phyloP scores from a whole-genome alignment of 768 basidiomycete genomes.

The Asterophora lycoperdoides region DNA sequence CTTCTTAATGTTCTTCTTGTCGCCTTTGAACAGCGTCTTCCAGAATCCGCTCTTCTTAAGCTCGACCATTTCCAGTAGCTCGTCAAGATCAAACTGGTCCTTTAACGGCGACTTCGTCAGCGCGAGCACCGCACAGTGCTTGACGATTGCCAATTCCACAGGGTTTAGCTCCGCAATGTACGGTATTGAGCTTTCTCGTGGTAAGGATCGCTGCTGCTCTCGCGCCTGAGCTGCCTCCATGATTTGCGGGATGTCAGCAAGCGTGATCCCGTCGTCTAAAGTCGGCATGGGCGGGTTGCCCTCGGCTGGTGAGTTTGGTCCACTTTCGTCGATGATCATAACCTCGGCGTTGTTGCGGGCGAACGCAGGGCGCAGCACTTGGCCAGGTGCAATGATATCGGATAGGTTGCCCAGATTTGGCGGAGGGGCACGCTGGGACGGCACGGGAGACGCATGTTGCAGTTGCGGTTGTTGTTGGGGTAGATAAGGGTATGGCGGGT shows the following conservation, averaged over 20 bases:
- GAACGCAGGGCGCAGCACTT: constrained; percentile 62
- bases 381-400: constrained; percentile 31
- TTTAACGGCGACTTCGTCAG: constrained; percentile 74
- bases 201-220: constrained; percentile 81
- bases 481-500: constrained; percentile 20
- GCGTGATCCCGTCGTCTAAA: constrained; percentile 79
- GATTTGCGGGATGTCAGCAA: constrained; percentile 91
- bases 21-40: constrained; percentile 92
- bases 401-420: constrained; percentile 40
- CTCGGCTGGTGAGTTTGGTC: constrained; percentile 64
- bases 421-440: constrained; percentile 29
- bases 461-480: constrained; percentile 18
- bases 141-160: constrained; percentile 86
- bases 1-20: constrained; percentile 90
- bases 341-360: constrained; percentile 81
- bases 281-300: constrained; percentile 32
- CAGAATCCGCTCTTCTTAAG: constrained; percentile 92
- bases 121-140: constrained; percentile 82
- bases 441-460: constrained; percentile 24
- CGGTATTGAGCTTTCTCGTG: constrained; percentile 72
- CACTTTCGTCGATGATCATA: constrained; percentile 82
- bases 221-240: constrained; percentile 90
- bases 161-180: constrained; percentile 81
- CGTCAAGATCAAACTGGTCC: constrained; percentile 86
- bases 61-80: constrained; percentile 90